Evolutionary conservation across 805 yeast genomes (phyloP), one percentile per base, ranked within the genome.

Genomic region (Alloascoidea hylecoeti): DNA sequence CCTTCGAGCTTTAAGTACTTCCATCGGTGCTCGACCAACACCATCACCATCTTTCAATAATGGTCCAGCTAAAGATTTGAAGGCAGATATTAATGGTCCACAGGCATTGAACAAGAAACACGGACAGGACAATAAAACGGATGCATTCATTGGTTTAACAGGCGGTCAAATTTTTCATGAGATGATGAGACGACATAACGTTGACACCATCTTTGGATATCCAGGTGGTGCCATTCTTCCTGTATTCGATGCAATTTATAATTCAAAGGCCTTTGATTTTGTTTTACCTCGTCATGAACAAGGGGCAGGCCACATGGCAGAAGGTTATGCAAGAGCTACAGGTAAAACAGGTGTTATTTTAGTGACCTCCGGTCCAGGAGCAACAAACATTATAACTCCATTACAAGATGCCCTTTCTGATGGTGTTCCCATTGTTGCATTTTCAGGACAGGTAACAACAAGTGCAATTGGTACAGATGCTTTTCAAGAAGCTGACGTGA

Each of bases 301-400:
- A 63, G 98, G 98, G 57, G 98, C 97, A 14, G 98, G 98, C 38
- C 98, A 92, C 62, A 92, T 92, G 97, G 98, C 98, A 40, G 96
- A 92, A 64, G 98, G 98, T 42, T 92, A 92, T 49, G 96, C 98
- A 40, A 72, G 94, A 48, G 98, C 95, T 33, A 63, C 75, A 15
- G 98, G 97, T 42, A 92, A 84, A 61, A 94, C 96, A 12, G 98
- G 98, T 64, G 94, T 92, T 46, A 97, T 92, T 37, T 66, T 92
- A 51, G 98, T 92, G 38, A 92, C 98, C n/a, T 85, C 96, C 1
- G 98, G 98, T 38, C 98, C 98, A 18, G 98, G 97, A 54, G 98
- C 97, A 37, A 92, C 98, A 39, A 92, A 92, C 55, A 96, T 92
- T 42, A 78, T 92, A 46, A 92, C 98, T n/a, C 96, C 98, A 40